Evolutionary conservation across 495 filamentous ascomycete species (phyloP), one percentile per base, ranked within the genome.

Genomic region (Aspergillus sclerotiicarbonarius): DNA sequence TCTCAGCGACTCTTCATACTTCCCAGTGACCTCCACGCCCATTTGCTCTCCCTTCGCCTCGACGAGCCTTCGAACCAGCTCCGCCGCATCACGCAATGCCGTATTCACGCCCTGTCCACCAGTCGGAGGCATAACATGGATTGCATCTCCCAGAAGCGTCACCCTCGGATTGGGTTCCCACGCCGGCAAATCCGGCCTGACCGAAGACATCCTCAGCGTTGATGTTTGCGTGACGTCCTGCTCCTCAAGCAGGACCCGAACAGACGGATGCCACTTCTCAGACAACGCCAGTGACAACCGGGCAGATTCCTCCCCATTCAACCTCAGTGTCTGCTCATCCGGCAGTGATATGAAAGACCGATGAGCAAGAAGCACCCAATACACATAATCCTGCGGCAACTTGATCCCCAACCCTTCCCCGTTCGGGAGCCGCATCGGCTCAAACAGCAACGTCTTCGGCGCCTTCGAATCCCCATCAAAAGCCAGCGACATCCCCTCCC

Each of bases 81-180:
- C 61, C 51, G 68, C 60, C 48, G 70, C 66, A 74, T 71, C 72
- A 33, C 70, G 64, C 41, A 85, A 70, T 41, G 82, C 83, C 0
- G 83, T 84, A 57, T 84, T 84, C 12, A 81, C 82, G 1, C 84
- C 84, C 51, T 81, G 78, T 3, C 82, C 83, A 0, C 79, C 82
- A 0, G 82, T 83, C 6, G 84, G 84, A 5, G 84, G 84, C 83
- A 85, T 86, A 13, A 74, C 73, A 63, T 87, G 84, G 21, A 72
- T 80, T 0, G 84, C 82, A 58, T 87, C 83, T 0, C 84, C 84
- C 13, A 86, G 79, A 8, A 86, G 68, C 0, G 84, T 85, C n/a
- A 86, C 82, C 8, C 80, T 71, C 3, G 69, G 65, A 32, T 65
- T 65, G 7, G 68, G 33, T 13, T 63, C 51, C 72, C 74, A 76